Conservation (phyloP, 139 green algal genomes). For the Coelastrella sp. region DNA sequence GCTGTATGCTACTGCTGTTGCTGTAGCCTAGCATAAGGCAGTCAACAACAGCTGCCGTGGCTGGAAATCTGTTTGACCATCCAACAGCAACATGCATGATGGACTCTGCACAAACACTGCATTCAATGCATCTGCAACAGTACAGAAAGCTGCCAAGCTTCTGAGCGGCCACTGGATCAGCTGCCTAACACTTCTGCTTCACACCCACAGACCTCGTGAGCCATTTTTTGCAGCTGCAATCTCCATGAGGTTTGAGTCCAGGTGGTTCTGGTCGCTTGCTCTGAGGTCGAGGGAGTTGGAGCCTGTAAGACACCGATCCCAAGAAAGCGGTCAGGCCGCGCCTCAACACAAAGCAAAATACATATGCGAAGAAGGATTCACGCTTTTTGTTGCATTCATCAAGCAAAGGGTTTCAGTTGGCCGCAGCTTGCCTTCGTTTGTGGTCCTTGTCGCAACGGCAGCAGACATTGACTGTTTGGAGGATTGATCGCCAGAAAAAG, state of each 20-base stretch:
- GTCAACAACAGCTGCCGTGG: too few relatives aligned
- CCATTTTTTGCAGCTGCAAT: neutral
- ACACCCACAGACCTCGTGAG: neutral
- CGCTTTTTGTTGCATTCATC: neutral
- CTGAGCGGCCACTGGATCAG: neutral
- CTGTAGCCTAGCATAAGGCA: too few relatives aligned
- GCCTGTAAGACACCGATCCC: neutral
- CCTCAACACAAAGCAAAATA: too few relatives aligned
- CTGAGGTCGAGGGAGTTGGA: neutral
- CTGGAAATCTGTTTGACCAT: too few relatives aligned
- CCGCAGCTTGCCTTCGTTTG: conserved; percentile 8
- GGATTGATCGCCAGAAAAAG: neutral
- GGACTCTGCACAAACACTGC: neutral
- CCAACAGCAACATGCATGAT: neutral
- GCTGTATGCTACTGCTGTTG: too few relatives aligned
- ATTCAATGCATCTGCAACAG: neutral
- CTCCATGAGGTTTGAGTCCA: neutral
- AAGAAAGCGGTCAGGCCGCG: neutral
- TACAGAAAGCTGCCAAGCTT: neutral
- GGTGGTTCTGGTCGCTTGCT: neutral
- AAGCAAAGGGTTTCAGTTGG: neutral
- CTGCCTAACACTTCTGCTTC: neutral
- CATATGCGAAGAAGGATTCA: neutral
- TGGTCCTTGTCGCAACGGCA: neutral
- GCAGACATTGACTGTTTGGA: neutral